Evolutionary conservation across 2,329 filamentous ascomycete genomes (phyloP).

Genomic region (Zymoseptoria pseudotritici): DNA sequence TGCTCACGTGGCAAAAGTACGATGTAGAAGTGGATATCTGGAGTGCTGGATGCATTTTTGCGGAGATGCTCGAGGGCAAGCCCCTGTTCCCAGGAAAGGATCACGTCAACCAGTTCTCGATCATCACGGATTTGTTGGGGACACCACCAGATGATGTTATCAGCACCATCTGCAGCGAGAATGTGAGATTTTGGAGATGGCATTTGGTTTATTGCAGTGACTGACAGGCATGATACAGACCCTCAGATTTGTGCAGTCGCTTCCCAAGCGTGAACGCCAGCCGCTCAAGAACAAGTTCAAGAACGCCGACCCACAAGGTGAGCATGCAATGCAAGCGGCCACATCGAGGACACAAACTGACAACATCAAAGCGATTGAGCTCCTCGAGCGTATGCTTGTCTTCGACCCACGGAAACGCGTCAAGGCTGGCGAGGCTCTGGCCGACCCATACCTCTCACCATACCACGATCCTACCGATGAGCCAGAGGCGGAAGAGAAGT

Average conservation of each 20-base stretch:
- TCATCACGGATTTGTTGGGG: constrained; percentile 94
- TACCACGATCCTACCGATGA: constrained; percentile 98
- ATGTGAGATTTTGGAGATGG: constrained; percentile 47
- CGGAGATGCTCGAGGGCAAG: constrained; percentile 98
- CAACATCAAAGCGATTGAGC: constrained; percentile 57
- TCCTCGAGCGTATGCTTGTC: constrained; percentile 93
- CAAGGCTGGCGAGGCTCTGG: constrained; percentile 75
- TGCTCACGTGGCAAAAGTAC: constrained; percentile 99
- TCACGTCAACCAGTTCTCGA: constrained; percentile 98
- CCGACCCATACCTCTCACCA: constrained; percentile 86
- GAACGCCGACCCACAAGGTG: constrained; percentile 66
- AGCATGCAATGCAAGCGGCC: not conserved
- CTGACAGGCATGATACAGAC: constrained; percentile 51
- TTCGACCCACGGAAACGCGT: constrained; percentile 97
- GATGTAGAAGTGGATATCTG: constrained; percentile 98
- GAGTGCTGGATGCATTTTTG: constrained; percentile 98
- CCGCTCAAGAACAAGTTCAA: constrained; percentile 85
- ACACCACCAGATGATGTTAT: constrained; percentile 98
- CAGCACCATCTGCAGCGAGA: constrained; percentile 96
- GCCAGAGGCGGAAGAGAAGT: constrained; percentile 91
- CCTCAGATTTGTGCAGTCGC: constrained; percentile 90
- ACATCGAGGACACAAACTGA: constrained; percentile 21
- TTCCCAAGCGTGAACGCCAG: constrained; percentile 88
- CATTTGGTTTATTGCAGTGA: not conserved
- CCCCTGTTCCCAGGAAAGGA: constrained; percentile 98